These are phyloP conservation scores for Cryphonectria japonica DNA, from an alignment of 2,329 filamentous ascomycete genomes.

Conservation along the genomic window DNA sequence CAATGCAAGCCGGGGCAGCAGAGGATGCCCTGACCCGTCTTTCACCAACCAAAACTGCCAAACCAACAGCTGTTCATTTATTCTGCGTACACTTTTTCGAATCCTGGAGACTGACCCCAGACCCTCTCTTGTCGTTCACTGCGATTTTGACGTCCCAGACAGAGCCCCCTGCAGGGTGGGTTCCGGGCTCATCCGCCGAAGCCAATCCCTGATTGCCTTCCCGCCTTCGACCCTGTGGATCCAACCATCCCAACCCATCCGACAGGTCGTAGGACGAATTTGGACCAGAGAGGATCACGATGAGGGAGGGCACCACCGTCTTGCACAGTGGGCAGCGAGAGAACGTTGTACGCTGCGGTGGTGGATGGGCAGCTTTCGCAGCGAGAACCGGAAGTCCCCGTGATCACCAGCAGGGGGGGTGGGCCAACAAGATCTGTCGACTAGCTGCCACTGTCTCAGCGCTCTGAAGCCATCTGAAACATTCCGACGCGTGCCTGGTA, in stretches of 20 bases:
- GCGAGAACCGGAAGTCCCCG: neutral
- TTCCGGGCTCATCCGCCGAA: conserved; percentile 6
- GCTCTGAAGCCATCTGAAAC: conserved; percentile 8
- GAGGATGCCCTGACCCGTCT: conserved; percentile 1
- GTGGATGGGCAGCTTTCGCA: neutral
- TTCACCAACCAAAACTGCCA: neutral
- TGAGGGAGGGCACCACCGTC: too few species aligned
- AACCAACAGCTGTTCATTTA: conserved; percentile 6
- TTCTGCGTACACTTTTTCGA: neutral
- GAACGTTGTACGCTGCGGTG: neutral
- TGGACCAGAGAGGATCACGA: neutral
- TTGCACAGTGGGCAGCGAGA: neutral
- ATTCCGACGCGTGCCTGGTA: neutral
- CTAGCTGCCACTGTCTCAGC: neutral
- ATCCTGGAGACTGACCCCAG: neutral
- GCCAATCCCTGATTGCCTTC: conserved; percentile 17
- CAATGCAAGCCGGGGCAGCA: conserved; percentile 18
- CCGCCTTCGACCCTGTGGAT: conserved; percentile 9
- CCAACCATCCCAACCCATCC: neutral
- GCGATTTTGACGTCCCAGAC: conserved; percentile 6
- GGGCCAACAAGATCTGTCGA: neutral
- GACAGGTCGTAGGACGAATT: neutral
- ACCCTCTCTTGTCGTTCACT: conserved; percentile 2
- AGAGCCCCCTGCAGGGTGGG: conserved; percentile 10
- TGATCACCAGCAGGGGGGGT: neutral